phyloP scores from a whole-genome alignment of 176 grass and related monocot genomes.

The Paspalum notatum region DNA sequence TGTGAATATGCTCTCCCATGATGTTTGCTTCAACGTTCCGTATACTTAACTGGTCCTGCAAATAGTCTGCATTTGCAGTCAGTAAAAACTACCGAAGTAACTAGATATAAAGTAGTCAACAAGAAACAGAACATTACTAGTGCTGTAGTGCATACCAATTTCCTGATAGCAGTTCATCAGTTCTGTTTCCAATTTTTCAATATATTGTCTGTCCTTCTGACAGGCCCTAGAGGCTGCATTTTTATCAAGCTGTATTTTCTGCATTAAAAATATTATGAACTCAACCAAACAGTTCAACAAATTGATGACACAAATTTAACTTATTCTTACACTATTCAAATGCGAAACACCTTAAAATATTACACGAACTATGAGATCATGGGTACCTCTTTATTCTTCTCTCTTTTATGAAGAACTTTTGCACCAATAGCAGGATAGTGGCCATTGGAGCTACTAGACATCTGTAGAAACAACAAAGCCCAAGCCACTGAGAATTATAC shows the following conservation, averaged over 20 bases:
- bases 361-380: conserved; percentile 11
- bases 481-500: not conserved
- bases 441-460: conserved; percentile 61
- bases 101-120: conserved; percentile 2
- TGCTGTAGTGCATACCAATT: conserved; percentile 86
- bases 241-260: conserved; percentile 57
- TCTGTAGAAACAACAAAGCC: conserved; percentile 37
- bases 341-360: conserved; percentile 36
- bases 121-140: conserved; percentile 31
- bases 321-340: conserved; percentile 12
- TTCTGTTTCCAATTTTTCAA: conserved; percentile 79
- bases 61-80: conserved; percentile 72
- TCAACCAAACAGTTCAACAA: conserved; percentile 17
- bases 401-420: conserved; percentile 43
- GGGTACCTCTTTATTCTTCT: conserved; percentile 53
- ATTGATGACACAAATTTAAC: conserved; percentile 5
- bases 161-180: conserved; percentile 86
- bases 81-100: conserved; percentile 31
- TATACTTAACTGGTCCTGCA: conserved; percentile 94
- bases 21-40: conserved; percentile 81
- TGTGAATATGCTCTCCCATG: conserved; percentile 85
- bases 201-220: conserved; percentile 63
- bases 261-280: conserved; percentile 45
- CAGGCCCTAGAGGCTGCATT: conserved; percentile 52
- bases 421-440: conserved; percentile 38